Evolutionary conservation across 805 yeast genomes (phyloP).

Genomic region (Yamadazyma nakazawae): DNA sequence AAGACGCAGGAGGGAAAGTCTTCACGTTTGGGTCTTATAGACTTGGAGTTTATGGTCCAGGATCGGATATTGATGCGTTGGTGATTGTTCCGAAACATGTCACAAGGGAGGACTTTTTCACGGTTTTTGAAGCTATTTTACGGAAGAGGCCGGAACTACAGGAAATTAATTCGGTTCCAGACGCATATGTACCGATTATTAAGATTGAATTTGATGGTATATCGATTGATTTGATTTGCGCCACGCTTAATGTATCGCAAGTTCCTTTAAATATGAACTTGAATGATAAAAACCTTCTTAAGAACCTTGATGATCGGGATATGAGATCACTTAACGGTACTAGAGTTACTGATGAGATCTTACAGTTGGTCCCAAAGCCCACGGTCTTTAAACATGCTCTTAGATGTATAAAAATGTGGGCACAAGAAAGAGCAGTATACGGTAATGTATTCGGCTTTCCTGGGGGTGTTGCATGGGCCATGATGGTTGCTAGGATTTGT

Average conservation of each 20-base stretch:
- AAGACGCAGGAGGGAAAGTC: slow-evolving; percentile 96
- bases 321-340: slow-evolving; percentile 91
- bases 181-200: slow-evolving; percentile 96
- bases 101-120: slow-evolving; percentile 83
- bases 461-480: slow-evolving; percentile 99
- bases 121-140: slow-evolving; percentile 68
- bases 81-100: slow-evolving; percentile 98
- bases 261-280: slow-evolving; percentile 73
- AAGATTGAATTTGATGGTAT: slow-evolving; percentile 86
- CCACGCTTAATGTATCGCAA: slow-evolving; percentile 77
- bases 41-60: slow-evolving; percentile 96
- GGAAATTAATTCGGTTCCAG: slow-evolving; percentile 91
- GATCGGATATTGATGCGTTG: slow-evolving; percentile 94
- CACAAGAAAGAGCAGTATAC: slow-evolving; percentile 89
- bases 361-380: slow-evolving; percentile 86
- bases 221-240: slow-evolving; percentile 89
- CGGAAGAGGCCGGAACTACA: slow-evolving; percentile 77
- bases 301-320: slow-evolving; percentile 89
- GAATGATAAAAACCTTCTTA: slow-evolving; percentile 78
- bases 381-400: slow-evolving; percentile 90
- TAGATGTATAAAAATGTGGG: slow-evolving; percentile 94
- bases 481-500: slow-evolving; percentile 97
- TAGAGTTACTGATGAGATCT: slow-evolving; percentile 92
- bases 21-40: slow-evolving; percentile 94
- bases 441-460: slow-evolving; percentile 97